Conservation (phyloP, 1,284 basidiomycete species). For the Thecaphora thlaspeos region DNA sequence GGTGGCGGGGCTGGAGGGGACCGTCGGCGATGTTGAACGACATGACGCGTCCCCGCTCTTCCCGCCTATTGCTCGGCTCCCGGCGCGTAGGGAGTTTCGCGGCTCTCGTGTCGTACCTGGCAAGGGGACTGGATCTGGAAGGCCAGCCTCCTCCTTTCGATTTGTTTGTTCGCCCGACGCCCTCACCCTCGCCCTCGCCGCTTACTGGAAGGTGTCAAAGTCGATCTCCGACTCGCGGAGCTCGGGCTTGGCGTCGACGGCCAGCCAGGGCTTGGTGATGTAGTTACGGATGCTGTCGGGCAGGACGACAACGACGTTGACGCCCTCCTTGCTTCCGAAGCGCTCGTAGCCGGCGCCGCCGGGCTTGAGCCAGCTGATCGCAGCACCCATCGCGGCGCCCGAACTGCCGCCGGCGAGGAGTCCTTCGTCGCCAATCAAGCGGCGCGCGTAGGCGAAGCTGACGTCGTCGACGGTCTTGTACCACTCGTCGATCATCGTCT, state of each 20-base stretch:
- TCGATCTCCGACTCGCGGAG: slow-evolving; percentile 30
- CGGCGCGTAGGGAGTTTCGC: too few relatives aligned
- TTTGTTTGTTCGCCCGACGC: too few relatives aligned
- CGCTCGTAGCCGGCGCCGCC: slow-evolving; percentile 65
- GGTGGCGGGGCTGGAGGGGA: too few relatives aligned
- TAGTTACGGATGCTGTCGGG: slow-evolving; percentile 94
- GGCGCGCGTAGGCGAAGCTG: slow-evolving; percentile 73
- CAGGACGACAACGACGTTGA: slow-evolving; percentile 84
- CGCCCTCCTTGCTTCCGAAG: slow-evolving; percentile 69
- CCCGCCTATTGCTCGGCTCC: too few relatives aligned
- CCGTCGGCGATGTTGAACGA: too few relatives aligned
- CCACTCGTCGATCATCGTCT: slow-evolving; percentile 63
- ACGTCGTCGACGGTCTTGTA: slow-evolving; percentile 81
- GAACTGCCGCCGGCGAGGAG: slow-evolving; percentile 88
- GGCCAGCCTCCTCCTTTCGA: too few relatives aligned
- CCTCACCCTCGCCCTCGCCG: too few relatives aligned
- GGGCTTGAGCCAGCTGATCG: slow-evolving; percentile 72
- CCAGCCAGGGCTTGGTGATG: slow-evolving; percentile 72
- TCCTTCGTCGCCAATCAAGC: slow-evolving; percentile 82
- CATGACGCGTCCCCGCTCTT: too few relatives aligned
- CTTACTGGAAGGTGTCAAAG: slow-evolving; percentile 30
- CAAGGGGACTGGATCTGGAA: too few relatives aligned
- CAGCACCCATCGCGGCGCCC: slow-evolving; percentile 77
- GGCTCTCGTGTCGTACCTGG: too few relatives aligned
- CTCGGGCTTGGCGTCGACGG: slow-evolving; percentile 37